Evolutionary conservation across 2,329 filamentous ascomycete genomes (phyloP).

Genomic region (Blastomyces gilchristii): DNA sequence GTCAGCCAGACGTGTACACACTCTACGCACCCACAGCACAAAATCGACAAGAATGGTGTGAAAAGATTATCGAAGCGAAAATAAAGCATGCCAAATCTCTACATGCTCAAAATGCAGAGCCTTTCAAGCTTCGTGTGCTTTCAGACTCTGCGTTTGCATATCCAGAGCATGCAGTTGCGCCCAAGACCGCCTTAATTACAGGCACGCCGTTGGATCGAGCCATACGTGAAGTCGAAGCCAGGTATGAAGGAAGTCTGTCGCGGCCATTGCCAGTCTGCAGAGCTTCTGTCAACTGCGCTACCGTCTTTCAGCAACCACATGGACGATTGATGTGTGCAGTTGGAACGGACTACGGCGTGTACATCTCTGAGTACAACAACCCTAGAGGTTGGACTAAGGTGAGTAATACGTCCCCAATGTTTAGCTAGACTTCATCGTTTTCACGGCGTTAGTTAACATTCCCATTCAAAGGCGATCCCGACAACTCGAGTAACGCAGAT

Average conservation of each 20-base stretch:
- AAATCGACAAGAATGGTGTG: slow-evolving; percentile 78
- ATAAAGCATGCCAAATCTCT: slow-evolving; percentile 82
- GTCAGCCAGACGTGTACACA: slow-evolving; percentile 65
- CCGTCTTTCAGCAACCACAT: slow-evolving; percentile 70
- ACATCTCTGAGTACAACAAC: slow-evolving; percentile 76
- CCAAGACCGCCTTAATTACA: slow-evolving; percentile 66
- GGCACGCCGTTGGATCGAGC: slow-evolving; percentile 87
- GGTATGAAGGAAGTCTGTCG: slow-evolving; percentile 53
- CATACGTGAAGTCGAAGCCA: slow-evolving; percentile 75
- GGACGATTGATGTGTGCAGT: slow-evolving; percentile 84
- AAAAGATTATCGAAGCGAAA: slow-evolving; percentile 89
- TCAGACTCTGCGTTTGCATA: slow-evolving; percentile 72
- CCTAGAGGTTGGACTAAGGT: slow-evolving; percentile 86
- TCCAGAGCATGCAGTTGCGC: slow-evolving; percentile 40
- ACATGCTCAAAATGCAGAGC: slow-evolving; percentile 87
- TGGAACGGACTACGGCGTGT: slow-evolving; percentile 91
- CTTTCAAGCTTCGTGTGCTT: slow-evolving; percentile 82
- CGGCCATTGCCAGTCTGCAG: slow-evolving; percentile 69
- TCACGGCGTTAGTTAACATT: slow-evolving; percentile 22
- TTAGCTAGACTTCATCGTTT: slow-evolving; percentile 5
- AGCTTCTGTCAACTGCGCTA: slow-evolving; percentile 83
- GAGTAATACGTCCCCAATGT: slow-evolving; percentile 28
- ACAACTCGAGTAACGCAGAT: slow-evolving; percentile 77
- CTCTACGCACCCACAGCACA: slow-evolving; percentile 70
- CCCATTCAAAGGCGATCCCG: slow-evolving; percentile 55